phyloP scores from a whole-genome alignment of 306 rosid species.

The Comarum palustre region DNA sequence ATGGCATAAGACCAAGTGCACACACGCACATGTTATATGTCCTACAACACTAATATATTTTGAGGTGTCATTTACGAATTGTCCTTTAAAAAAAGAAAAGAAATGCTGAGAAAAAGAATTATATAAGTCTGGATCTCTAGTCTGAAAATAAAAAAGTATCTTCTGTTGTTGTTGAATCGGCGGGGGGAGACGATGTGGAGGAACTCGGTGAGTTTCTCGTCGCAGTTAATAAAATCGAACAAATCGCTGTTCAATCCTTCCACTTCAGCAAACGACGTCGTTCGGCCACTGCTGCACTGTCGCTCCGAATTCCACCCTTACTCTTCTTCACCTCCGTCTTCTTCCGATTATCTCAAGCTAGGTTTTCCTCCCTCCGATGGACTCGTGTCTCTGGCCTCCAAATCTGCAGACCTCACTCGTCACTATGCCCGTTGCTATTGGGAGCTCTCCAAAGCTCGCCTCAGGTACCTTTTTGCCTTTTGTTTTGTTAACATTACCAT shows the following conservation, averaged over 20 bases:
- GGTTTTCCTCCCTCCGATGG: slow-evolving; percentile 32
- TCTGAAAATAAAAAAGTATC: too few relatives aligned
- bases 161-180: background rate
- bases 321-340: slow-evolving; percentile 15
- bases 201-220: slow-evolving; percentile 25
- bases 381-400: slow-evolving; percentile 36
- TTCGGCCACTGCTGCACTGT: slow-evolving; percentile 14
- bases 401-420: slow-evolving; percentile 38
- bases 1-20: too few relatives aligned
- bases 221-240: background rate
- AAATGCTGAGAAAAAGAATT: too few relatives aligned
- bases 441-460: slow-evolving; percentile 90
- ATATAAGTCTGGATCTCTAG: too few relatives aligned
- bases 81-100: too few relatives aligned
- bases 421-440: slow-evolving; percentile 77
- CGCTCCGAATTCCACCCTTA: slow-evolving; percentile 9
- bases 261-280: slow-evolving; percentile 10
- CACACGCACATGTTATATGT: too few relatives aligned
- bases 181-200: slow-evolving; percentile 30
- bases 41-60: too few relatives aligned
- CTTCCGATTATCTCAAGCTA: slow-evolving; percentile 23
- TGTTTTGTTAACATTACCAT: background rate
- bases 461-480: slow-evolving; percentile 43
- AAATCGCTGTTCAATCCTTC: background rate
- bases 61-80: too few relatives aligned